phyloP scores from a whole-genome alignment of 352 stramenopile species.

The Peronospora tabacina region DNA sequence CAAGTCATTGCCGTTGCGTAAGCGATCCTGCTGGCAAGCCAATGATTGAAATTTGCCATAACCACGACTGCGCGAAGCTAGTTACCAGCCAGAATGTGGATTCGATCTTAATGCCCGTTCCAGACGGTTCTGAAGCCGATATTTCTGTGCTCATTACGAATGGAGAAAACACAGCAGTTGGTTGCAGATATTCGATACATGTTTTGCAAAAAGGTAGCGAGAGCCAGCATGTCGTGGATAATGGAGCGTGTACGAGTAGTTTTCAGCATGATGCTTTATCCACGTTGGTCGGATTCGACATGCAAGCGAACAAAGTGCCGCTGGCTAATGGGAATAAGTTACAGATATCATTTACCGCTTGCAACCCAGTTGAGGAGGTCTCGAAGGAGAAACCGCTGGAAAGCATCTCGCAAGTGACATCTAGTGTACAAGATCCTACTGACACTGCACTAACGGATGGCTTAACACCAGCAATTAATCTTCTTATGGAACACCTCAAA shows the following conservation, averaged over 20 bases:
- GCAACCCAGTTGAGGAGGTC: slow-evolving; percentile 14
- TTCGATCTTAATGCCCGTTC: not conserved
- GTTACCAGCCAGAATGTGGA: not conserved
- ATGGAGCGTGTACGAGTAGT: slow-evolving; percentile 35
- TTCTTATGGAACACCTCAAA: slow-evolving; percentile 68
- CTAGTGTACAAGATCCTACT: not conserved
- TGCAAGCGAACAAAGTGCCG: slow-evolving; percentile 41
- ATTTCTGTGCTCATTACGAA: slow-evolving; percentile 40
- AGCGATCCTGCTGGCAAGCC: slow-evolving; percentile 44
- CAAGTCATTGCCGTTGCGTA: slow-evolving; percentile 52
- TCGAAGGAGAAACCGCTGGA: not conserved
- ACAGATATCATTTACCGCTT: slow-evolving; percentile 48
- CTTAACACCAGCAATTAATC: slow-evolving; percentile 61
- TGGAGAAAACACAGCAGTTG: slow-evolving; percentile 22
- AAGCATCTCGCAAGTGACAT: slow-evolving; percentile 3
- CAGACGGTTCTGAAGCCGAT: slow-evolving; percentile 17
- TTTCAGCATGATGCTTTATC: slow-evolving; percentile 58
- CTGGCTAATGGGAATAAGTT: slow-evolving; percentile 32
- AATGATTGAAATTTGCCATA: slow-evolving; percentile 38
- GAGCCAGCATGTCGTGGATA: slow-evolving; percentile 19
- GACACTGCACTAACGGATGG: slow-evolving; percentile 35
- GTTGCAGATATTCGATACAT: slow-evolving; percentile 38
- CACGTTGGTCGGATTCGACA: slow-evolving; percentile 34
- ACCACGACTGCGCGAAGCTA: slow-evolving; percentile 6
- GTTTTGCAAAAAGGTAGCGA: slow-evolving; percentile 18